Conservation (phyloP, 257 asterid genomes). For the Primulina tabacum region DNA sequence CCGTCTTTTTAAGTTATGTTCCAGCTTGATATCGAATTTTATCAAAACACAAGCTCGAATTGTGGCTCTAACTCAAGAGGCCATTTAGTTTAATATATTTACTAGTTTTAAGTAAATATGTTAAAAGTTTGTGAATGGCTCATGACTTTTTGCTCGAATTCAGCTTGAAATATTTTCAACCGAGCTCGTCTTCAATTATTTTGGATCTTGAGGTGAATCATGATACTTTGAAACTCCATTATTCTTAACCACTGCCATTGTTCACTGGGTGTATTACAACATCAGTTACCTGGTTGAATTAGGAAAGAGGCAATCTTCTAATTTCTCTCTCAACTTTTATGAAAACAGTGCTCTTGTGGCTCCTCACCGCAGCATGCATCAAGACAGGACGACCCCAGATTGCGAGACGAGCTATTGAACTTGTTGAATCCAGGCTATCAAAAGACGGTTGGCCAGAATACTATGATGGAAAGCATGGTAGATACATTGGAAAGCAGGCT, state of each 20-base stretch:
- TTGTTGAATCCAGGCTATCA: conserved; percentile 48
- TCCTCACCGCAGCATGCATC: conserved; percentile 65
- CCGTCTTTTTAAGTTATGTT: not conserved
- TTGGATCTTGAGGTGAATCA: not conserved
- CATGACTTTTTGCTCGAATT: not conserved
- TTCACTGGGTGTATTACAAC: not conserved
- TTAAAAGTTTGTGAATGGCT: not conserved
- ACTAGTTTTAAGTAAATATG: no score
- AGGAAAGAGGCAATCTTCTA: not conserved
- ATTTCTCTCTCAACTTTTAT: conserved; percentile 17
- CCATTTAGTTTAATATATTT: not conserved
- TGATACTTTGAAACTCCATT: not conserved
- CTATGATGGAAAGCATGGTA: conserved; percentile 58
- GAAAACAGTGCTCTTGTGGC: conserved; percentile 63
- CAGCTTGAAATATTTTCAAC: not conserved
- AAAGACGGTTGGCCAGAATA: conserved; percentile 76
- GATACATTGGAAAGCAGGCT: conserved; percentile 61
- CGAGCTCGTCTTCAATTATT: not conserved
- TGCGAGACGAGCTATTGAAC: conserved; percentile 63
- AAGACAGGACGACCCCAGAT: conserved; percentile 63
- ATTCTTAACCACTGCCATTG: not conserved
- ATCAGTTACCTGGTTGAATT: not conserved
- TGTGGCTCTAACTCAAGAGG: not conserved
- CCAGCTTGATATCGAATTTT: not conserved
- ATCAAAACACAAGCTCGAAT: not conserved